Evolutionary conservation across 352 stramenopile species (phyloP).

Genomic region (Globisporangium viniferum): DNA sequence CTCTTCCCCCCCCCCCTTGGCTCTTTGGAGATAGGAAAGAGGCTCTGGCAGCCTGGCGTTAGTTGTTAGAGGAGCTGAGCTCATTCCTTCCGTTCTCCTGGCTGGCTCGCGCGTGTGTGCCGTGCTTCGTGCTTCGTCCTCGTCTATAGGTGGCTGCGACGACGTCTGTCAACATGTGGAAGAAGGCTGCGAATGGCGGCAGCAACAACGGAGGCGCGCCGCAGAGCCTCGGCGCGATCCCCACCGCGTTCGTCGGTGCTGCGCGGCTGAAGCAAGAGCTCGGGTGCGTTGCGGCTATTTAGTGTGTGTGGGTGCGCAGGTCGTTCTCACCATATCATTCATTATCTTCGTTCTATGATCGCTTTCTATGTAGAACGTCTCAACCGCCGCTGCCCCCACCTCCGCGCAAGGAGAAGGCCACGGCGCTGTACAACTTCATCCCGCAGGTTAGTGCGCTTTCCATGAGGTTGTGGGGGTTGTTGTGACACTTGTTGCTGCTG

Average conservation of each 20-base stretch:
- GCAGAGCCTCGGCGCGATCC: constrained; percentile 52
- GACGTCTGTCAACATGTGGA: constrained; percentile 50
- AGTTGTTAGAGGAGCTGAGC: background rate
- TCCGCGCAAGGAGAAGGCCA: constrained; percentile 58
- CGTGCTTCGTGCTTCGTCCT: background rate
- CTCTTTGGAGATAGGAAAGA: background rate
- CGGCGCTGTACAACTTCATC: constrained; percentile 75
- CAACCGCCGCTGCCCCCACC: constrained; percentile 15
- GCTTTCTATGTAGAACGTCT: constrained; percentile 1
- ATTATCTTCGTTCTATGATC: background rate
- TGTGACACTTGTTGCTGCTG: background rate
- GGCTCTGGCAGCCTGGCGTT: background rate
- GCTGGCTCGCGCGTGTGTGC: background rate
- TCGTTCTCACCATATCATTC: background rate
- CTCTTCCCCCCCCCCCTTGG: too few relatives aligned
- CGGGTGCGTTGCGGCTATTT: constrained; percentile 23
- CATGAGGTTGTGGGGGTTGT: background rate
- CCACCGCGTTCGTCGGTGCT: constrained; percentile 59
- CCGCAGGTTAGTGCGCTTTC: constrained; percentile 32
- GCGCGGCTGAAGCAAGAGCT: constrained; percentile 49
- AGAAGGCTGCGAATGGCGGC: constrained; percentile 36
- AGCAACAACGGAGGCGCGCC: constrained; percentile 19
- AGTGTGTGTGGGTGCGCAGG: background rate
- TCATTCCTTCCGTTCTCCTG: constrained; percentile 3
- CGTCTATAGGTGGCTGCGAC: constrained; percentile 29